Base-by-base conservation (phyloP, 1,284 basidiomycete species). In the Sporisorium iseilematis-ciliati region DNA sequence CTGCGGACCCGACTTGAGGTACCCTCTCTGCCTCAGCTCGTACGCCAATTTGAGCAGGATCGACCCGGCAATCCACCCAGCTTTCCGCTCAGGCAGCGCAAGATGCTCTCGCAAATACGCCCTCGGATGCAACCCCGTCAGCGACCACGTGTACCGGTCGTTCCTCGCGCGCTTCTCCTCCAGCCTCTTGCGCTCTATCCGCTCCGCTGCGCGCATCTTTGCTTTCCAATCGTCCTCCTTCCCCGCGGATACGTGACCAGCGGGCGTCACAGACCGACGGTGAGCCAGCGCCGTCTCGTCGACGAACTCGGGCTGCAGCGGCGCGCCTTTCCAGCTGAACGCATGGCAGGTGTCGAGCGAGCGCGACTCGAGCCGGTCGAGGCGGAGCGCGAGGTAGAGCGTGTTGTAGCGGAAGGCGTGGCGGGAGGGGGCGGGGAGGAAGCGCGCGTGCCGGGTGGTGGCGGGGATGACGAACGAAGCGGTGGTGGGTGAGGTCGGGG, bases 331-430 rank as follows among this genome's bases (percentile, higher is more conserved):
- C 85, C 86, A 87, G 1, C 66, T 46, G 23, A 73, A 71, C 26
- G 71, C 66, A 23, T 88, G 88, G 0, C 68, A 86, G 3, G 90
- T 84, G 74, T 92, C 89, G 7, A 92, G 85, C 2, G 67, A 48
- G 21, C 87, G 85, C 2, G 75, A 62, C 78, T 92, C 91, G 10
- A 93, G 85, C 0, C 88, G 87, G 57, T 88, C 86, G 14, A 93
- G 84, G 4, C 91, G 89, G 33, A 91, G 81, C 11, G 91, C 87
- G 16, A 92, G 78, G 35, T 89, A 89, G 26, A 92, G 85, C 0
- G 91, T 90, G 0, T 90, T 89, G 81, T 92, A 92, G 10, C 87
- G 88, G 83, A 92, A 92, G 0, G 88, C 85, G 81, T 92, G 90
- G 3, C 85, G 74, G 0, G 90, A 87, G 4, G 86, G 77, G 16